Evolutionary conservation across 192 early-diverging fungal genomes (phyloP).

Genomic region (Coemansia furcata): DNA sequence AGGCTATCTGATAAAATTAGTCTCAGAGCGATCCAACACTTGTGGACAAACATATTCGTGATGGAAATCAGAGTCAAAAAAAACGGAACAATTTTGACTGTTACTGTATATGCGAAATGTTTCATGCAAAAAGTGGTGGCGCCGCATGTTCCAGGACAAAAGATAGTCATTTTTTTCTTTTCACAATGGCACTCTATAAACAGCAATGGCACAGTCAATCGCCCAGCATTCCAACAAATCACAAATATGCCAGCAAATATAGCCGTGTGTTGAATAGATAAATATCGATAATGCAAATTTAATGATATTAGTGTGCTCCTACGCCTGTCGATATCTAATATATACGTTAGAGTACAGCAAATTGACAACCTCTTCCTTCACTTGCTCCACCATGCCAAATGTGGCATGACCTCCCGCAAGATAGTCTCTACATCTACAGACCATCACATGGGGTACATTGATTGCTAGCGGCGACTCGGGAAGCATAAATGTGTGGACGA

Average conservation of each 20-base stretch:
- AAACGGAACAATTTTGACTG: too few relatives aligned
- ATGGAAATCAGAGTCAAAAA: too few relatives aligned
- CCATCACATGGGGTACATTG: constrained; percentile 11
- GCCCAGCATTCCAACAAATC: background rate
- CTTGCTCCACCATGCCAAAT: constrained; percentile 22
- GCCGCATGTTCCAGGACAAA: background rate
- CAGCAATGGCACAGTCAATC: background rate
- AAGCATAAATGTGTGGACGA: constrained; percentile 32
- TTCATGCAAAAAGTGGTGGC: background rate
- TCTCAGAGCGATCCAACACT: too few relatives aligned
- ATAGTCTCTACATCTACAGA: constrained; percentile 8
- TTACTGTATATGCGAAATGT: background rate
- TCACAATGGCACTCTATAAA: background rate
- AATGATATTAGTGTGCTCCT: background rate
- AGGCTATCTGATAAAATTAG: too few relatives aligned
- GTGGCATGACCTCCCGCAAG: constrained; percentile 14
- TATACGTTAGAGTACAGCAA: constrained; percentile 39
- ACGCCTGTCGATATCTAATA: constrained; percentile 9
- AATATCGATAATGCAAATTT: background rate
- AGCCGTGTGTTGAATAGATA: background rate
- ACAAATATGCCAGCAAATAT: background rate
- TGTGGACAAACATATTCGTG: too few relatives aligned
- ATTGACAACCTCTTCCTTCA: constrained; percentile 29
- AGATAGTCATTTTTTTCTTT: too few relatives aligned
- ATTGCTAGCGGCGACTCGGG: constrained; percentile 30